A percentile compares a stretch with the other conserved stretches of the same genome.
phyloP scores from a whole-genome alignment of 208 protist genomes.

The Leishmania aethiopica region DNA sequence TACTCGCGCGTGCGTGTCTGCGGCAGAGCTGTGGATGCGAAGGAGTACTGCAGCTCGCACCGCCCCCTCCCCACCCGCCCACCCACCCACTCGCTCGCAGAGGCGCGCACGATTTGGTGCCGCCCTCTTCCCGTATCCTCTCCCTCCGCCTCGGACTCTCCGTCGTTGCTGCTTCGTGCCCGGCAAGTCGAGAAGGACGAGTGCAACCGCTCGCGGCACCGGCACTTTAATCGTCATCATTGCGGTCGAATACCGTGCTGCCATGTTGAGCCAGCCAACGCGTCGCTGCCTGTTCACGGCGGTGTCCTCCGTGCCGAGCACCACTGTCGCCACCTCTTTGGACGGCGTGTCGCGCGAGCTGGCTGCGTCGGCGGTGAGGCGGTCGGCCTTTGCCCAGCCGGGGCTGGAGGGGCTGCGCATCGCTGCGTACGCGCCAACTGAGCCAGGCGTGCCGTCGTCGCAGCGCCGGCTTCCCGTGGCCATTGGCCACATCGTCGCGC shows the following conservation, averaged over 20 bases:
- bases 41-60: neutral
- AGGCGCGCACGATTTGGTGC: no score
- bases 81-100: neutral
- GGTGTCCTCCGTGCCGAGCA: neutral
- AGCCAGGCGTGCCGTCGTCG: constrained; percentile 23
- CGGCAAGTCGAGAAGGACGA: neutral
- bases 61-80: no score
- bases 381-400: constrained; percentile 34
- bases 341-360: neutral
- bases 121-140: neutral
- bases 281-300: constrained; percentile 8
- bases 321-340: neutral
- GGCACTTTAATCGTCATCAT: neutral
- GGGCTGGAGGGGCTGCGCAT: constrained; percentile 66
- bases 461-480: constrained; percentile 48
- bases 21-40: neutral
- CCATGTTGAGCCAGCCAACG: neutral
- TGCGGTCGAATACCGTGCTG: neutral
- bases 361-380: constrained; percentile 13
- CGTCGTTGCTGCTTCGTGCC: neutral
- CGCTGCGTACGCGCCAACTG: constrained; percentile 41
- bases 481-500: constrained; percentile 75
- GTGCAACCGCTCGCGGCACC: neutral
- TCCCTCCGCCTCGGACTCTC: neutral
- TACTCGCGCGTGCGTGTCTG: no score